A percentile compares a stretch with the other conserved stretches of the same genome.
Evolutionary conservation across 1,284 basidiomycete genomes (phyloP).

Genomic region (Exobasidium cylindrosporum): DNA sequence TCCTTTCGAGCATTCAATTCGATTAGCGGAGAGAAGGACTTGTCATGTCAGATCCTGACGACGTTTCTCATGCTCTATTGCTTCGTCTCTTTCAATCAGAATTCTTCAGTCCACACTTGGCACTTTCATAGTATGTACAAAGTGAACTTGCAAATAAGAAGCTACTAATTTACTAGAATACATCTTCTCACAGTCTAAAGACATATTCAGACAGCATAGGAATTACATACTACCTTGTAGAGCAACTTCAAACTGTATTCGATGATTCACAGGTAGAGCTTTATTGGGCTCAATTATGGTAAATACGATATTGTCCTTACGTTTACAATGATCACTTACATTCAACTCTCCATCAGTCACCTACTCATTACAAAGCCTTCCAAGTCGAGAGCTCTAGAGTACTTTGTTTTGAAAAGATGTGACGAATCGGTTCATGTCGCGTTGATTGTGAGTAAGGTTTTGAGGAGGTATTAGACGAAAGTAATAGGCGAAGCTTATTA

Average conservation of each 20-base stretch:
- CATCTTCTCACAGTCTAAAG: conserved; percentile 10
- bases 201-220: conserved; percentile 53
- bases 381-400: conserved; percentile 48
- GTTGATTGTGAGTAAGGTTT: conserved; percentile 27
- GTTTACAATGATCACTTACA: neutral
- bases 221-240: conserved; percentile 53
- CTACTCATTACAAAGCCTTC: conserved; percentile 49
- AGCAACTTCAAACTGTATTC: conserved; percentile 42
- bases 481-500: neutral
- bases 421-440: conserved; percentile 51
- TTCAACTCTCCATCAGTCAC: conserved; percentile 21
- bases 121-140: conserved; percentile 43
- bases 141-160: neutral
- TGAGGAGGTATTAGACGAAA: conserved; percentile 6
- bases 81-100: conserved; percentile 53
- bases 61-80: conserved; percentile 37
- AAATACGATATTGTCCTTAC: neutral
- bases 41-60: conserved; percentile 25
- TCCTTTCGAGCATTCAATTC: too few species aligned
- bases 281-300: conserved; percentile 54
- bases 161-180: neutral
- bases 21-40: neutral
- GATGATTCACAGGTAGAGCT: conserved; percentile 45
- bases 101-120: conserved; percentile 53
- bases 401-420: conserved; percentile 48